A percentile compares a stretch with the other conserved stretches of the same genome.
phyloP scores from a whole-genome alignment of 2,329 filamentous ascomycete species.

The Remersonia thermophila region DNA sequence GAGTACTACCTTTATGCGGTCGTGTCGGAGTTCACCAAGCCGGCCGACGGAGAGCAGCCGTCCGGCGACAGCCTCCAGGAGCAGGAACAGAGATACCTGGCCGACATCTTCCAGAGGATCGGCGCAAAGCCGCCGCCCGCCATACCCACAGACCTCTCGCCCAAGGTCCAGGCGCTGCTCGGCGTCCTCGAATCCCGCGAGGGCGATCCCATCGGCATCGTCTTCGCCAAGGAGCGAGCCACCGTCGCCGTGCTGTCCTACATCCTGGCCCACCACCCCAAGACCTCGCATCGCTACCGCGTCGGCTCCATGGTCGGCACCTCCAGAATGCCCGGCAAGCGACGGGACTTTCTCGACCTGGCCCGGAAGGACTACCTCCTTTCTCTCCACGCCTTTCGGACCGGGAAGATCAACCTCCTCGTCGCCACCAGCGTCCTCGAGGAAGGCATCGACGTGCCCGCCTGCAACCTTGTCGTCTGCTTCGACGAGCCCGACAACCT shows the following conservation, averaged over 20 bases:
- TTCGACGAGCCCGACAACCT: constrained; percentile 37
- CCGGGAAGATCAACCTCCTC: constrained; percentile 42
- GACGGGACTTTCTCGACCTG: constrained; percentile 28
- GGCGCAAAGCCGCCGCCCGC: constrained; percentile 15
- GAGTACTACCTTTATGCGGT: constrained; percentile 50
- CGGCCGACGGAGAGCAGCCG: constrained; percentile 13
- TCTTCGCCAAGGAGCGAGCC: constrained; percentile 55
- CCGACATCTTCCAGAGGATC: constrained; percentile 28
- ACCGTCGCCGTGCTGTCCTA: constrained; percentile 48
- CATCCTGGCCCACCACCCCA: constrained; percentile 42
- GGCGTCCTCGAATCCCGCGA: constrained; percentile 33
- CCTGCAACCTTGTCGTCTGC: constrained; percentile 49
- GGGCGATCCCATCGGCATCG: constrained; percentile 40
- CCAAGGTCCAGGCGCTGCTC: constrained; percentile 47
- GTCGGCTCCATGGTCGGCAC: constrained; percentile 45
- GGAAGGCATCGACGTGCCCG: constrained; percentile 56
- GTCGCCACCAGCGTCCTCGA: constrained; percentile 53
- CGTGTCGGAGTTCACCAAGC: constrained; percentile 24
- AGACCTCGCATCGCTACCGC: constrained; percentile 31
- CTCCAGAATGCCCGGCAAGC: constrained; percentile 26
- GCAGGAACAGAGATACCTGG: constrained; percentile 45
- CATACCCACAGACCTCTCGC: constrained; percentile 29
- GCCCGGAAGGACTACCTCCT: constrained; percentile 20
- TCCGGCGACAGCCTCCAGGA: constrained; percentile 30
- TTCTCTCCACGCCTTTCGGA: constrained; percentile 39